Evolutionary conservation across 441 rosid genomes (phyloP).

Genomic region (Pelargonium myrrhifolium): DNA sequence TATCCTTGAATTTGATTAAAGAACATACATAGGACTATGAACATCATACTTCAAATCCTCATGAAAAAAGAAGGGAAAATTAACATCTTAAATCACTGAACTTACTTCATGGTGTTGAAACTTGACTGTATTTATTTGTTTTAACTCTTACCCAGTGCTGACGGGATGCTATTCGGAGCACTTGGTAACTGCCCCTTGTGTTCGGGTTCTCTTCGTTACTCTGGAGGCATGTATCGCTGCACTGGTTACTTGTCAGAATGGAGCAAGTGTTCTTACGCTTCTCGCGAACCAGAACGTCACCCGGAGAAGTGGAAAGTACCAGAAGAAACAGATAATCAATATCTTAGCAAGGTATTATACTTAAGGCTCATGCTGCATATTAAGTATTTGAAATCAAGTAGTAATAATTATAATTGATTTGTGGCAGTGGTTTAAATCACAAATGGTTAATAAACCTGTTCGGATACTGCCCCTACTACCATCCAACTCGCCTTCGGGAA

Average conservation of each 20-base stretch:
- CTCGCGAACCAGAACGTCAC: conserved; percentile 59
- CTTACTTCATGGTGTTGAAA: background rate
- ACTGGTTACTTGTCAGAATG: conserved; percentile 69
- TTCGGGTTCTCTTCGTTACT: conserved; percentile 60
- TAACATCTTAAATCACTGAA: too few relatives aligned
- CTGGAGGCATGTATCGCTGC: conserved; percentile 77
- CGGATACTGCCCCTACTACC: conserved; percentile 50
- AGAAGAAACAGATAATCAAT: conserved; percentile 53
- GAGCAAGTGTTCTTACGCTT: conserved; percentile 85
- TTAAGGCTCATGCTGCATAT: conserved; percentile 8
- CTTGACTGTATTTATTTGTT: conserved; percentile 16
- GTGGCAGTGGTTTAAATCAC: conserved; percentile 88
- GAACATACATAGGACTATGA: too few relatives aligned
- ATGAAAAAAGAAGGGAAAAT: too few relatives aligned
- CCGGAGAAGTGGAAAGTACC: conserved; percentile 86
- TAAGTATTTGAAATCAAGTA: conserved; percentile 11
- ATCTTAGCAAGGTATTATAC: conserved; percentile 53
- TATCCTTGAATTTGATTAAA: too few relatives aligned
- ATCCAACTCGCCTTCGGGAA: conserved; percentile 33
- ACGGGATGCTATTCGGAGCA: conserved; percentile 95
- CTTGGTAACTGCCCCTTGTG: conserved; percentile 69
- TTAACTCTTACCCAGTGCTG: conserved; percentile 51
- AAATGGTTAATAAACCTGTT: conserved; percentile 56
- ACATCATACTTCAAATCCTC: too few relatives aligned
- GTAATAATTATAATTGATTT: conserved; percentile 19